Percentiles rank a stretch among this genome's conserved stretches.
These are phyloP conservation scores for Moesziomyces globuligerus DNA, from an alignment of 1,284 basidiomycete species.

Conservation along the genomic window DNA sequence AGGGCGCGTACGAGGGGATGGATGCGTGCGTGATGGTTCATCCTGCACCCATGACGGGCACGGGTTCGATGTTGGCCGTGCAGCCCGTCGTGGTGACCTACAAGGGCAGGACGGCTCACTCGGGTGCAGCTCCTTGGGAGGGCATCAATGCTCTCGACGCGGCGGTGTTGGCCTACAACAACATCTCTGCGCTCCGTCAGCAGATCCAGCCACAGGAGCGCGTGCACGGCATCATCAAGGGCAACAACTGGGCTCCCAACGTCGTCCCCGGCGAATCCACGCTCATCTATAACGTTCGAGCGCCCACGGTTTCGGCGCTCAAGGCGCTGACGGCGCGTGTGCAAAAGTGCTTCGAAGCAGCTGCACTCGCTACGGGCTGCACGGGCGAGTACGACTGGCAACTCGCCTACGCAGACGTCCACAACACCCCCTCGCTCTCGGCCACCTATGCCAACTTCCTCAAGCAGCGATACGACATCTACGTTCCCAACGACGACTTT, in stretches of 20 bases:
- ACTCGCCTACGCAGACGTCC: slow-evolving; percentile 64
- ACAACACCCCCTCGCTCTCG: slow-evolving; percentile 49
- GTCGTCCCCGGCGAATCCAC: slow-evolving; percentile 82
- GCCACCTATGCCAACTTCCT: slow-evolving; percentile 57
- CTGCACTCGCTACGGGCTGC: slow-evolving; percentile 77
- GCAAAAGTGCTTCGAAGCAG: slow-evolving; percentile 77
- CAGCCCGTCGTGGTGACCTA: slow-evolving; percentile 47
- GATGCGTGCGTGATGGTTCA: slow-evolving; percentile 79
- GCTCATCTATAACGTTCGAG: slow-evolving; percentile 77
- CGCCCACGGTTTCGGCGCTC: slow-evolving; percentile 74
- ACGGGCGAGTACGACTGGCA: slow-evolving; percentile 70
- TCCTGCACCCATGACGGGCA: slow-evolving; percentile 67
- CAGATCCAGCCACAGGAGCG: slow-evolving; percentile 74
- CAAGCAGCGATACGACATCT: slow-evolving; percentile 60
- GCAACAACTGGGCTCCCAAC: slow-evolving; percentile 57
- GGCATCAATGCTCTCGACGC: slow-evolving; percentile 85
- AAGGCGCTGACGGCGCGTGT: slow-evolving; percentile 72
- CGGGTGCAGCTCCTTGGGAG: slow-evolving; percentile 77
- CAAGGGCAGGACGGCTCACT: slow-evolving; percentile 58
- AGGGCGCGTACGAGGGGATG: slow-evolving; percentile 80
- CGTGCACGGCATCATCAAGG: slow-evolving; percentile 69
- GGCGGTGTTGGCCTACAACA: slow-evolving; percentile 80
- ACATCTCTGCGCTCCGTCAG: slow-evolving; percentile 79
- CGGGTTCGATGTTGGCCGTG: slow-evolving; percentile 72
- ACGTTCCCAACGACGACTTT: slow-evolving; percentile 37